These are phyloP conservation scores for Sindora glabra DNA, from an alignment of 306 rosid species.

Conservation along the genomic window DNA sequence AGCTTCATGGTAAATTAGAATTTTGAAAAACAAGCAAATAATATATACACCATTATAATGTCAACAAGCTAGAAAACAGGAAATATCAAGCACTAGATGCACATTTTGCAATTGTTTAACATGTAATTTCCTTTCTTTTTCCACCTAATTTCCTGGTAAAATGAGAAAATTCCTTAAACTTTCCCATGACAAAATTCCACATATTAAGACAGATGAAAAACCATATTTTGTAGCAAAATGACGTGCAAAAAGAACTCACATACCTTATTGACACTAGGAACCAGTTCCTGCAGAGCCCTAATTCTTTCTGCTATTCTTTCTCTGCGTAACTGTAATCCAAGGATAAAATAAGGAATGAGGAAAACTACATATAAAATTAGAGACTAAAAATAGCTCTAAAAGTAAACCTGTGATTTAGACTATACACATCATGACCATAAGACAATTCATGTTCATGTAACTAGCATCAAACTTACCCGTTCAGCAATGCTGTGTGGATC, in stretches of 20 bases:
- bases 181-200: not conserved
- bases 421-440: conserved; percentile 1
- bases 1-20: too few relatives aligned
- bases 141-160: not conserved
- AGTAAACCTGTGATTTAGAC: not conserved
- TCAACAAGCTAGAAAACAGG: not conserved
- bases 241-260: conserved; percentile 6
- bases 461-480: conserved; percentile 48
- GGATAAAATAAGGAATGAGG: not conserved
- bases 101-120: not conserved
- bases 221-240: too few relatives aligned
- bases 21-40: not conserved
- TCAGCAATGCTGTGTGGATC: conserved; percentile 99
- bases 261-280: conserved; percentile 95
- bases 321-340: conserved; percentile 69
- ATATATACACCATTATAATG: not conserved
- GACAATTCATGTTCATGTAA: conserved; percentile 3
- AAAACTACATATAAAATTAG: not conserved
- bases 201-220: too few relatives aligned
- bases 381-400: not conserved
- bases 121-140: not conserved
- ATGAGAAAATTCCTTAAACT: not conserved
- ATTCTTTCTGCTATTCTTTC: conserved; percentile 98
- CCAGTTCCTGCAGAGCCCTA: conserved; percentile 93
- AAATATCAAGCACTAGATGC: not conserved